Base-by-base conservation (phyloP, 768 basidiomycete species). In the Pleurotus citrinopileatus region DNA sequence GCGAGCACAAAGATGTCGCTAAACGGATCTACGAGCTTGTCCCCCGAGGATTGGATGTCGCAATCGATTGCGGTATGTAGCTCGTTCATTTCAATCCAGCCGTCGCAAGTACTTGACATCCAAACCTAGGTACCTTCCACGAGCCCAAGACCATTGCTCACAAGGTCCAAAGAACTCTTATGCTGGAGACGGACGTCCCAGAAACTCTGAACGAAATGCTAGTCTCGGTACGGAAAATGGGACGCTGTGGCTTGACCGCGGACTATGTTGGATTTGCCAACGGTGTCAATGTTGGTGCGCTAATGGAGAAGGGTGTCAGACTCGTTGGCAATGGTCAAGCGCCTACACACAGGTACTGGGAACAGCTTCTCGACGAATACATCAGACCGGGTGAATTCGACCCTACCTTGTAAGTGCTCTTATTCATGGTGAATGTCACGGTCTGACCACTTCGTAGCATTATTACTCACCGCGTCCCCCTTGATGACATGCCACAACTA, bases 251-350 rank as follows among this genome's bases (percentile, higher is more conserved):
- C 0, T 67, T 89, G 48, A 89, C 86, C 47, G 84, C 83, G 8
- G 87, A 78, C 3, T 91, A 90, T 60, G 73, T 81, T 4, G 86
- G 83, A 0, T 84, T 73, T 67, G 81, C 83, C 19, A 87, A 89
- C 65, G 79, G 77, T 20, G 76, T 87, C 64, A 86, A 86, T 62
- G 70, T 91, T 48, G 87, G 88, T 6, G 83, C 87, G 0, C 61
- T 91, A 26, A 90, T 90, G 87, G 86, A 91, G 73, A 86, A 86
- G 66, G 87, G 87, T 7, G 69, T 87, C 15, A 71, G 84, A 57
- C 72, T 89, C 47, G 86, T 87, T 60, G 87, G 86, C 5, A 86
- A 86, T 58, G 86, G 86, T 1, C 87, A 90, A 70, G 86, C 86
- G 0, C 88, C 87, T 3, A 84, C 88, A 1, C 87, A 87, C 61